Percentiles rank a stretch among this genome's conserved stretches.
phyloP scores from a whole-genome alignment of 257 asterid species.

The Mitragyna speciosa region DNA sequence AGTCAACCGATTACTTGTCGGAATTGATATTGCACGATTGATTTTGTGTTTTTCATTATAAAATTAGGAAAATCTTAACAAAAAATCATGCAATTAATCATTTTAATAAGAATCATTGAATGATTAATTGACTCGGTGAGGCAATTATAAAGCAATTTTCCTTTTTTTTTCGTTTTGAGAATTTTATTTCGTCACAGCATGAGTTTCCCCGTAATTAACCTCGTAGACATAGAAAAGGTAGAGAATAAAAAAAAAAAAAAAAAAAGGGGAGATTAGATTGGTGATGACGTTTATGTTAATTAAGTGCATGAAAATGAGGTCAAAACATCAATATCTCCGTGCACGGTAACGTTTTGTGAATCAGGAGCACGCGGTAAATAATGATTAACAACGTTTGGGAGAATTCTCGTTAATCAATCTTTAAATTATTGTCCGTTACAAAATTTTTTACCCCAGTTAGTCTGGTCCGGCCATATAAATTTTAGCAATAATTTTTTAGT shows the following conservation, averaged over 20 bases:
- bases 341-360: conserved; percentile 34
- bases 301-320: neutral
- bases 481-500: neutral
- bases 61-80: no score
- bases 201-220: neutral
- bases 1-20: neutral
- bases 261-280: neutral
- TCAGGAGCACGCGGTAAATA: neutral
- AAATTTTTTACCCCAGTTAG: neutral
- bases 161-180: neutral
- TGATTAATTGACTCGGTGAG: neutral
- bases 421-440: neutral
- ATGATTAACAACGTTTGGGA: neutral
- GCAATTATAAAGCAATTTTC: neutral
- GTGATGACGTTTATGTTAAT: neutral
- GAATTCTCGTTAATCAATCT: neutral
- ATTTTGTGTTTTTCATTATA: no score
- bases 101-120: neutral
- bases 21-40: neutral
- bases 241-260: neutral
- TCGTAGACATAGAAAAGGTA: neutral
- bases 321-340: conserved; percentile 33
- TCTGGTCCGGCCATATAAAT: neutral
- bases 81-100: neutral
- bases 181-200: neutral